Conservation (phyloP, 1,284 basidiomycete species). For the Cryptococcus amylolentus region DNA sequence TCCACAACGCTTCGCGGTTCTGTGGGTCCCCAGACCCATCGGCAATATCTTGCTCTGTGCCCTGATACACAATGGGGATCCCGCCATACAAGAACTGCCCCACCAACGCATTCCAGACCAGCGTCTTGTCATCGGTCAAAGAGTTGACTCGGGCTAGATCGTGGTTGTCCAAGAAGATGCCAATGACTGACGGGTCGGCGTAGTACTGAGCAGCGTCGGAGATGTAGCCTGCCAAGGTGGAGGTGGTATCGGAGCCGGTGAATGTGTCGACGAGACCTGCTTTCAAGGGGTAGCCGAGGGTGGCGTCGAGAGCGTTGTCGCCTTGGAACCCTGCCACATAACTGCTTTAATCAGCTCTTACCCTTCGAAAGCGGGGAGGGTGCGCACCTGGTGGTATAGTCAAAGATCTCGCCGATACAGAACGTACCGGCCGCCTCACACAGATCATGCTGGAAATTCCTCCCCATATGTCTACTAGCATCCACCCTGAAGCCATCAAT, state of each 20-base stretch:
- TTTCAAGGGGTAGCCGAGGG: slow-evolving; percentile 36
- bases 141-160: slow-evolving; percentile 70
- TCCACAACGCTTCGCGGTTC: slow-evolving; percentile 73
- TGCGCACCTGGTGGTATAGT: slow-evolving; percentile 55
- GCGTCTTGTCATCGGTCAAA: slow-evolving; percentile 39
- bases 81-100: slow-evolving; percentile 64
- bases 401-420: slow-evolving; percentile 73
- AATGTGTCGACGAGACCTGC: slow-evolving; percentile 22
- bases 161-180: slow-evolving; percentile 77
- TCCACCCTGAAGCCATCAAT: slow-evolving; percentile 66
- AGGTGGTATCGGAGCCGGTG: slow-evolving; percentile 52
- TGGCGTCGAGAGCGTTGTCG: slow-evolving; percentile 29
- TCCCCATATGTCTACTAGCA: slow-evolving; percentile 56
- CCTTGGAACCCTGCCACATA: slow-evolving; percentile 26
- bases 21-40: slow-evolving; percentile 48
- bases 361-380: neutral
- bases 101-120: slow-evolving; percentile 59
- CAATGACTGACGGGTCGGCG: slow-evolving; percentile 57
- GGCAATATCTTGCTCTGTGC: slow-evolving; percentile 62
- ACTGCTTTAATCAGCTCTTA: slow-evolving; percentile 6
- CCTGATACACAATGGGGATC: slow-evolving; percentile 59
- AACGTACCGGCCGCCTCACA: slow-evolving; percentile 67
- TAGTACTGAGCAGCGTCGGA: slow-evolving; percentile 52
- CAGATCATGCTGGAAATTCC: slow-evolving; percentile 52
- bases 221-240: slow-evolving; percentile 56